Base-by-base conservation (phyloP, 768 basidiomycete species). In the Pisolithus tinctorius region DNA sequence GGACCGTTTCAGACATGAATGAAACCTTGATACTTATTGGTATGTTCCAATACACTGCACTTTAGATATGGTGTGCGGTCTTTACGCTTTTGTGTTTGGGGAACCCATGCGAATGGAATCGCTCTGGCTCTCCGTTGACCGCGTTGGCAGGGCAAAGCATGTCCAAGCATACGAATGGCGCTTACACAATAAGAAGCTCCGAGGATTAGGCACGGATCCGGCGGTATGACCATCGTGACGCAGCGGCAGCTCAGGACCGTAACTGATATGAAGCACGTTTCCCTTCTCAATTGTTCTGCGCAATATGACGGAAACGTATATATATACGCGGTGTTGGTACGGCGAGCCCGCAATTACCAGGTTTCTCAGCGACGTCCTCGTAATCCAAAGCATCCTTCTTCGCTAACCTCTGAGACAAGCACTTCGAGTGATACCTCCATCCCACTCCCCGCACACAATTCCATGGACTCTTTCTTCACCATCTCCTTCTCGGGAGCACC, bases 111-210 rank as follows among this genome's bases (percentile, higher is more conserved):
- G 1, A 34, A 13, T 14, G 34, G 34, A 34, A 14, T 13, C 13
- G 13, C 13, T 13, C 10, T 13, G 34, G 34, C 34, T 34, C 11
- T 34, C 10, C 10, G 13, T 34, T 11, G 31, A 13, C 34, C 13
- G 37, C 23, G 49, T 47, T 27, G 44, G 16, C 26, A 50, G 20
- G 47, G 45, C 16, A 27, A 30, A 38, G 36, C 26, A 44, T 31
- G 48, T 17, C 20, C 3, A 10, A 45, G 26, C 4, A 36, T 16
- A n/a, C 0, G 30, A 5, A 40, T 30, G 3, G 13, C 55, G 13
- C 14, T 55, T 13, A 65, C 64, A 65, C 64, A 65, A 65, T 65
- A 55, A 51, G 48, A 36, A 26, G 31, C 25, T 39, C 30, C 39
- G 45, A 16, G 4, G 16, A 38, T 27, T 36, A 47, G 43, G 48